These are phyloP conservation scores for Arctostaphylos glauca DNA, from an alignment of 148 eudicot species.

Conservation along the genomic window DNA sequence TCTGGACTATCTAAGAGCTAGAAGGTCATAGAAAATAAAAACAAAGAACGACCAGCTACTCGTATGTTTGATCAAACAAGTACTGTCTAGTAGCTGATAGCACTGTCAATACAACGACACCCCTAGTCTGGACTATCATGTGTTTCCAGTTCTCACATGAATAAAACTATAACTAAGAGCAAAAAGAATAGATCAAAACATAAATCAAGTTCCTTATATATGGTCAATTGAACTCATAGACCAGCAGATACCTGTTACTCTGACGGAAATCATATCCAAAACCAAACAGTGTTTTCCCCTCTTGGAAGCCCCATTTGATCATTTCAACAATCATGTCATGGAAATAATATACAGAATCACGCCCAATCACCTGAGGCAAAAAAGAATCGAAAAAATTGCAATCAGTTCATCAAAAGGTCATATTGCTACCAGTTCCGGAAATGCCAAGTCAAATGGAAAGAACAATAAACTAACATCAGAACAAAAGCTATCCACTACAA, in stretches of 20 bases:
- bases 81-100: background rate
- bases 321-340: slow-evolving; percentile 96
- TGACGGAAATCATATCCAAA: slow-evolving; percentile 99
- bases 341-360: slow-evolving; percentile 75
- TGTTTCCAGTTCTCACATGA: background rate
- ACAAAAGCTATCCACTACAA: background rate
- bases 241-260: slow-evolving; percentile 71
- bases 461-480: slow-evolving; percentile 2
- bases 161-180: background rate
- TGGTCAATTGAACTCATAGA: slow-evolving; percentile 1
- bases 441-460: background rate
- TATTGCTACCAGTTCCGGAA: background rate
- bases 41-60: background rate
- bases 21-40: background rate
- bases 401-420: slow-evolving; percentile 3
- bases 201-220: slow-evolving; percentile 2
- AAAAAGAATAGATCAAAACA: background rate
- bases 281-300: slow-evolving; percentile 96
- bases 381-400: slow-evolving; percentile 1
- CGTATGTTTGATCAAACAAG: background rate
- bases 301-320: slow-evolving; percentile 90
- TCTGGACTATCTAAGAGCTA: background rate
- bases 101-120: background rate
- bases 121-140: background rate
- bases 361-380: slow-evolving; percentile 62